These are phyloP conservation scores for Ailanthus altissimus DNA, from an alignment of 345 rosid species.

Conservation along the genomic window DNA sequence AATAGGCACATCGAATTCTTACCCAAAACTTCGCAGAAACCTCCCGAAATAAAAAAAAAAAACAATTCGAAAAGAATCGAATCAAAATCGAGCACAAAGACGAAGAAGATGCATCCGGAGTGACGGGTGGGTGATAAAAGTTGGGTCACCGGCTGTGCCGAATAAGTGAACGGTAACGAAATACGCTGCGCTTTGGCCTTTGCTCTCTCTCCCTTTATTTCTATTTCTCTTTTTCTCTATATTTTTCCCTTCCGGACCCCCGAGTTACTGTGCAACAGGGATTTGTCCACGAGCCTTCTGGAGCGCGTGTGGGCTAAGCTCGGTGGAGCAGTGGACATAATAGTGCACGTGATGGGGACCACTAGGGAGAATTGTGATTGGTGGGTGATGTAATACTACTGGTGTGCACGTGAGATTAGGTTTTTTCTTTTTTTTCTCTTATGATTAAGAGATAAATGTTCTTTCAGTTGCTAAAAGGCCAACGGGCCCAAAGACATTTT, in stretches of 20 bases:
- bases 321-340: neutral
- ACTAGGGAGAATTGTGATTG: conserved; percentile 23
- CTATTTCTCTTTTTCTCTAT: conserved; percentile 14
- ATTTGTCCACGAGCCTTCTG: conserved; percentile 13
- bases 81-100: conserved; percentile 24
- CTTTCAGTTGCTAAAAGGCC: conserved; percentile 31
- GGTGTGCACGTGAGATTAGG: conserved; percentile 32
- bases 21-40: conserved; percentile 36
- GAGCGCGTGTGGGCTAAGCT: conserved; percentile 25
- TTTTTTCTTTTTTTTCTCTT: neutral
- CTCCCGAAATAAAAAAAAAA: conserved; percentile 16
- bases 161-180: conserved; percentile 42
- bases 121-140: conserved; percentile 17
- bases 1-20: conserved; percentile 29
- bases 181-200: conserved; percentile 24
- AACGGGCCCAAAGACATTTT: conserved; percentile 7
- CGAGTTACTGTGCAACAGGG: conserved; percentile 27
- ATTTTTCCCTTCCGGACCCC: conserved; percentile 23
- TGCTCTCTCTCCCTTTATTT: neutral
- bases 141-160: conserved; percentile 40
- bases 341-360: conserved; percentile 2
- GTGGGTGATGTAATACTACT: conserved; percentile 4
- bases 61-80: conserved; percentile 23
- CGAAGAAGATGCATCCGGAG: conserved; percentile 11
- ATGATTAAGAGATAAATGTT: neutral